Percentiles rank a stretch among this genome's conserved stretches.
phyloP scores from a whole-genome alignment of 2,329 filamentous ascomycete species.

The Botryotinia convoluta region DNA sequence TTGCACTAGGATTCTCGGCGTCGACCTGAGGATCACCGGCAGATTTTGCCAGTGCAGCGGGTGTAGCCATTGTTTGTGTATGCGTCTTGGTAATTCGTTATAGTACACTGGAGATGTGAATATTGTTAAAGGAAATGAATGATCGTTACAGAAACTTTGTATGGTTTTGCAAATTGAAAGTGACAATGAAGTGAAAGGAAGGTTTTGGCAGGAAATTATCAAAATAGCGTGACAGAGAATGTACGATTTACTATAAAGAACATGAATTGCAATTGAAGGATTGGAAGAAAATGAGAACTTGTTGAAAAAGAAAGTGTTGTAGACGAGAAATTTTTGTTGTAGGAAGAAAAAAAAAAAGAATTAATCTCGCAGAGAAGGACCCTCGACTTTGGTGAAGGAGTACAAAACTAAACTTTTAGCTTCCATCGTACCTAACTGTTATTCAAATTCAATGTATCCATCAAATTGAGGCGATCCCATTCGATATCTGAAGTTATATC shows the following conservation, averaged over 20 bases:
- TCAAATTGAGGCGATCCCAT: neutral
- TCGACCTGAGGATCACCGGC: neutral
- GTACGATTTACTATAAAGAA: neutral
- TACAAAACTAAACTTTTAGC: neutral
- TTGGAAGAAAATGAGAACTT: neutral
- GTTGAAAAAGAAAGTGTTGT: neutral
- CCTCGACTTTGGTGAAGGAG: neutral
- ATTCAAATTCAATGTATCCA: neutral
- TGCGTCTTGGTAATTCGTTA: neutral
- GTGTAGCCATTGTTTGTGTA: conserved; percentile 7
- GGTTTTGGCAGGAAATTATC: neutral
- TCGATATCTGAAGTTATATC: neutral
- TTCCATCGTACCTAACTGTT: neutral
- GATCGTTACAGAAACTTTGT: neutral
- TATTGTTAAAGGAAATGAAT: no score
- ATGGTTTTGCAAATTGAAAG: neutral
- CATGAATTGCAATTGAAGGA: neutral
- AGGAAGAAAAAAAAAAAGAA: neutral
- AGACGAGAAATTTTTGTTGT: neutral
- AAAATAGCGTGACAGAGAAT: neutral
- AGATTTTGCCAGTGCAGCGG: neutral
- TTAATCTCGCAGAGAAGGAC: neutral
- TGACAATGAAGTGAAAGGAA: neutral
- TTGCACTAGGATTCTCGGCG: neutral
- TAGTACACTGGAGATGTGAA: neutral